Conservation (phyloP, 768 basidiomycete genomes). For the Phylloporus sp. region DNA sequence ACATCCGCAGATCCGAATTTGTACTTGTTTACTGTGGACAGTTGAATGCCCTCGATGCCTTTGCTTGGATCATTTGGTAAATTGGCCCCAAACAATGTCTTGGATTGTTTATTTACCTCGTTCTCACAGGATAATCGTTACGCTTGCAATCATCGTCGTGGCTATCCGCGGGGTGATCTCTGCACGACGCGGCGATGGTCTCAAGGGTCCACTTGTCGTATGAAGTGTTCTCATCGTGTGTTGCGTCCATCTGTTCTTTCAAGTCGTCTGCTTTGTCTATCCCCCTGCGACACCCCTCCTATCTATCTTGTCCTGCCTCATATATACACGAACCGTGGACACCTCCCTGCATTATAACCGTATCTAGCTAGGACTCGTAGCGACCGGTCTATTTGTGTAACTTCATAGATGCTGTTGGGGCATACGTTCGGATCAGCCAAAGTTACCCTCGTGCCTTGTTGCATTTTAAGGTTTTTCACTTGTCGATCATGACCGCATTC, state of each 20-base stretch:
- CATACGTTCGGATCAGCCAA: too few species aligned
- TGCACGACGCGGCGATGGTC: constrained; percentile 63
- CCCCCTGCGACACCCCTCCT: constrained; percentile 13
- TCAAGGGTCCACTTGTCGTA: constrained; percentile 49
- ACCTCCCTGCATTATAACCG: constrained; percentile 1
- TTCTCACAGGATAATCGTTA: constrained; percentile 53
- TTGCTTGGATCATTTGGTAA: constrained; percentile 73
- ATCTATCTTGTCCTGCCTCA: not conserved
- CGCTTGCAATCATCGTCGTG: constrained; percentile 54
- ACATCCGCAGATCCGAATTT: constrained; percentile 33
- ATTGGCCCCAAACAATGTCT: not conserved
- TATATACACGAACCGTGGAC: constrained; percentile 3
- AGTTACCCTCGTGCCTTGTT: too few species aligned
- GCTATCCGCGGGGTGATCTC: constrained; percentile 56
- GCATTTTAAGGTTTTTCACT: too few species aligned
- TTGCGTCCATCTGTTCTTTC: constrained; percentile 6
- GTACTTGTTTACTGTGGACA: constrained; percentile 65
- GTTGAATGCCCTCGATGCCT: constrained; percentile 68
- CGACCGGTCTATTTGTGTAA: not conserved
- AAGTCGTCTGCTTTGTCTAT: not conserved
- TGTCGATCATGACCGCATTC: too few species aligned
- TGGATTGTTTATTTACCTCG: not conserved
- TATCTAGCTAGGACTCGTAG: not conserved
- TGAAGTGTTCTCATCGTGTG: constrained; percentile 8
- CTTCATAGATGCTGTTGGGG: constrained; percentile 7